These are phyloP conservation scores for Bacterosira constricta DNA, from an alignment of 108 stramenopile species.

Conservation along the genomic window DNA sequence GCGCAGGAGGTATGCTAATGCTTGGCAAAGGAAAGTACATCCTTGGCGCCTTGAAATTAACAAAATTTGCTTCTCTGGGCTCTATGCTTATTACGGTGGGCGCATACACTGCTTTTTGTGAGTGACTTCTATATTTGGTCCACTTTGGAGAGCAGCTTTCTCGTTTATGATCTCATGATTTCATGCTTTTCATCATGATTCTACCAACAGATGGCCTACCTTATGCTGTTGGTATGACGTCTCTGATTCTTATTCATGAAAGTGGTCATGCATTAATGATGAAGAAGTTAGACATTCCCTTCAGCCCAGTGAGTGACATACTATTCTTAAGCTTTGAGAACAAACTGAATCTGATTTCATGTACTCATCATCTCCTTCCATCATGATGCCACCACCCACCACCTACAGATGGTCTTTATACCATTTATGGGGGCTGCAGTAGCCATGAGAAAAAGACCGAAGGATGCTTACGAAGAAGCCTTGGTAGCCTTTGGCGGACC, in stretches of 20 bases:
- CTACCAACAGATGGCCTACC: slow-evolving; percentile 73
- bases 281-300: slow-evolving; percentile 80
- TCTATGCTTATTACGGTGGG: slow-evolving; percentile 88
- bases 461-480: slow-evolving; percentile 89
- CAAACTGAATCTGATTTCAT: no score
- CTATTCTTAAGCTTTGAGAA: no score
- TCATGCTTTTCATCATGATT: neutral
- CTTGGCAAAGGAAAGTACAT: slow-evolving; percentile 90
- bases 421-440: slow-evolving; percentile 95
- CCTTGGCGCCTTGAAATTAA: slow-evolving; percentile 87
- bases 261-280: slow-evolving; percentile 85
- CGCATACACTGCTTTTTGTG: slow-evolving; percentile 84
- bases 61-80: slow-evolving; percentile 86
- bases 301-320: slow-evolving; percentile 88
- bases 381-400: no score
- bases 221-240: slow-evolving; percentile 92
- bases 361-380: no score
- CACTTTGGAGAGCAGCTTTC: neutral
- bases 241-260: slow-evolving; percentile 88
- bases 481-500: slow-evolving; percentile 93
- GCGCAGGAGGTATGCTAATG: slow-evolving; percentile 67
- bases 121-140: neutral
- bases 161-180: neutral
- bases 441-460: slow-evolving; percentile 80
- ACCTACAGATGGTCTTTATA: no score